Conservation (phyloP, 2,329 filamentous ascomycete genomes). For the Tolypocladium ophioglossoides region DNA sequence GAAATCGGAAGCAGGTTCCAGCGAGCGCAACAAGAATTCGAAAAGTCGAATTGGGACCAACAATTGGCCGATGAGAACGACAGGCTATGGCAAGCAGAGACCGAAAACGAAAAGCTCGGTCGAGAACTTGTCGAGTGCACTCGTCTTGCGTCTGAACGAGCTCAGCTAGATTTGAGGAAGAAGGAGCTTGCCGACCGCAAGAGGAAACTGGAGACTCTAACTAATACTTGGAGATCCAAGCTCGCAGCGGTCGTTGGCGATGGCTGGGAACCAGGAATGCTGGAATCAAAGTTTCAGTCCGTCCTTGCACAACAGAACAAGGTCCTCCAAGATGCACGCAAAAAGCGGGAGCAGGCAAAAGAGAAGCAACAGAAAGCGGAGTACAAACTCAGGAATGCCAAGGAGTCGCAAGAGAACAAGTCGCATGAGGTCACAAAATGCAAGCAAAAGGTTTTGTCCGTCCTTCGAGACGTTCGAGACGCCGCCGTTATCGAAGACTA, state of each 20-base stretch:
- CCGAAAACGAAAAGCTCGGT: constrained; percentile 59
- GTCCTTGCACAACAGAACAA: constrained; percentile 46
- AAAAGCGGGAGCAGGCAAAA: constrained; percentile 57
- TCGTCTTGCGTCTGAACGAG: constrained; percentile 68
- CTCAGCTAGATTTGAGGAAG: constrained; percentile 72
- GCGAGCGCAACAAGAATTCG: constrained; percentile 51
- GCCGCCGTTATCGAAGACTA: constrained; percentile 44
- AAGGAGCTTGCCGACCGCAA: constrained; percentile 68
- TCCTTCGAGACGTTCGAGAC: constrained; percentile 33
- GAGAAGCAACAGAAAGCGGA: constrained; percentile 69
- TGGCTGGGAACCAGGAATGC: constrained; percentile 56
- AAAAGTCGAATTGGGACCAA: constrained; percentile 56
- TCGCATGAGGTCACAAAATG: constrained; percentile 50
- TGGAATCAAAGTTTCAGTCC: constrained; percentile 62
- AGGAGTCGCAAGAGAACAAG: constrained; percentile 54
- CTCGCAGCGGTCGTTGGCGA: constrained; percentile 52
- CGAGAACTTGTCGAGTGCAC: constrained; percentile 78
- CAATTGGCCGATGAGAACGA: constrained; percentile 57
- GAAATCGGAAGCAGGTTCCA: constrained; percentile 56
- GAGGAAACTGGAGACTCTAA: constrained; percentile 67
- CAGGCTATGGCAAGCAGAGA: constrained; percentile 59
- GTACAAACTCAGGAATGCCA: constrained; percentile 56
- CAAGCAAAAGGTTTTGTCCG: constrained; percentile 43
- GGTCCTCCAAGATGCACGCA: constrained; percentile 53
- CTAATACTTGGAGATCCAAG: constrained; percentile 60